Conservation (phyloP, 495 filamentous ascomycete genomes). For the Penicillium maclennaniae region DNA sequence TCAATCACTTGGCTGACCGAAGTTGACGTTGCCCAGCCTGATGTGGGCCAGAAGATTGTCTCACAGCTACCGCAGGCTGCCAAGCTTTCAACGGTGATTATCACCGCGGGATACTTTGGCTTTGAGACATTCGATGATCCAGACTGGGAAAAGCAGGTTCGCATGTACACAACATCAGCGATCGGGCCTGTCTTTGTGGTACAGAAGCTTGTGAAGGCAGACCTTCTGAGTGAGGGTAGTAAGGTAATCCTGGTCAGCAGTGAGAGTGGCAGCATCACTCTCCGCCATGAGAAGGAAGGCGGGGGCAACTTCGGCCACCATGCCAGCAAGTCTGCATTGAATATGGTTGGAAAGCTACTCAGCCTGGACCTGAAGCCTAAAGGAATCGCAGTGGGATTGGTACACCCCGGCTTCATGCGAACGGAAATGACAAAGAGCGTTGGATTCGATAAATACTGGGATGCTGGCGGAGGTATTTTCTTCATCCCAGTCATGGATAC, state of each 20-base stretch:
- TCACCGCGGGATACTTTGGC: slow-evolving; percentile 66
- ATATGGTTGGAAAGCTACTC: slow-evolving; percentile 71
- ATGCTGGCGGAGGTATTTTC: slow-evolving; percentile 62
- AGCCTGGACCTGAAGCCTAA: slow-evolving; percentile 62
- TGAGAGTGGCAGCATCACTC: slow-evolving; percentile 64
- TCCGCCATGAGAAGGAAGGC: slow-evolving; percentile 63
- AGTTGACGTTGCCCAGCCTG: slow-evolving; percentile 52
- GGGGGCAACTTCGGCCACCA: slow-evolving; percentile 73
- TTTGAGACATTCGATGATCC: slow-evolving; percentile 60
- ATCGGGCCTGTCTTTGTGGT: slow-evolving; percentile 66
- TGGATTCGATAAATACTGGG: slow-evolving; percentile 69
- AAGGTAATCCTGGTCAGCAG: slow-evolving; percentile 65
- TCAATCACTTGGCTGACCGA: slow-evolving; percentile 48
- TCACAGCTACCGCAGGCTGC: slow-evolving; percentile 39
- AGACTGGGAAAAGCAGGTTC: slow-evolving; percentile 60
- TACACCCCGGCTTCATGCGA: slow-evolving; percentile 74
- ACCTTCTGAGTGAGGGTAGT: slow-evolving; percentile 45
- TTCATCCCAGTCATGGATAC: too few species aligned
- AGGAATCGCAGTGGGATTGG: slow-evolving; percentile 59
- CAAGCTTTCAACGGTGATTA: slow-evolving; percentile 55
- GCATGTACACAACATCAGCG: slow-evolving; percentile 67
- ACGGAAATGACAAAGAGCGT: slow-evolving; percentile 70
- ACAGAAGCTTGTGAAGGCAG: slow-evolving; percentile 53
- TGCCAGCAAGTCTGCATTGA: slow-evolving; percentile 66
- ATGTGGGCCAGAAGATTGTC: slow-evolving; percentile 50